A percentile compares a stretch with the other conserved stretches of the same genome.
Evolutionary conservation across 2,329 filamentous ascomycete genomes (phyloP).

Genomic region (Hysterium pulicare): DNA sequence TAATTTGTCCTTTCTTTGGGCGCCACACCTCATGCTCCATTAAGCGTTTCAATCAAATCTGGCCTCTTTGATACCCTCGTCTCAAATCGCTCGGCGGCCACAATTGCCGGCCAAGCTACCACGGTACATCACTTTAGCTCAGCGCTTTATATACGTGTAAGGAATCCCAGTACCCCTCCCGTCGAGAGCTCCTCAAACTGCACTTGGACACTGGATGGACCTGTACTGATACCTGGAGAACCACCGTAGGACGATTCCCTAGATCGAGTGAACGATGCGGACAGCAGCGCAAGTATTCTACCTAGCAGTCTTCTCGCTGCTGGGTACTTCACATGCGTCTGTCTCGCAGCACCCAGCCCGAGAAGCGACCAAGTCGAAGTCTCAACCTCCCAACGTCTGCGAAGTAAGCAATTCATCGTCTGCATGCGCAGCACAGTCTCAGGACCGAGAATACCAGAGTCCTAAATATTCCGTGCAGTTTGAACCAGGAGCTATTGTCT

Average conservation of each 20-base stretch:
- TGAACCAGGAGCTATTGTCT: conserved; percentile 82
- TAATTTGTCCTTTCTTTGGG: conserved; percentile 13
- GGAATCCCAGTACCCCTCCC: conserved; percentile 7
- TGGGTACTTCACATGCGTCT: conserved; percentile 47
- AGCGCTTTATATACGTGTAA: conserved; percentile 12
- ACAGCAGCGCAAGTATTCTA: conserved; percentile 56
- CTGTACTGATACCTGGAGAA: conserved; percentile 31
- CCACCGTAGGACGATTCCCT: conserved; percentile 14
- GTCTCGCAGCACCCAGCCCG: conserved; percentile 18
- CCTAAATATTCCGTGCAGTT: conserved; percentile 59
- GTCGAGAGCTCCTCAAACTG: conserved; percentile 6
- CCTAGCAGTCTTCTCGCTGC: conserved; percentile 59
- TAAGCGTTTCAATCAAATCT: conserved; percentile 31
- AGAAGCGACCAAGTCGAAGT: conserved; percentile 37
- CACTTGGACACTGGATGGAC: conserved; percentile 22
- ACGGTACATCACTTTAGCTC: not conserved
- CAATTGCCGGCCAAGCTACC: conserved; percentile 5
- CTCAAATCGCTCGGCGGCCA: conserved; percentile 17
- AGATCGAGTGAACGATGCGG: conserved; percentile 43
- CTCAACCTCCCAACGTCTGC: conserved; percentile 49
- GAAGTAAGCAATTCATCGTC: conserved; percentile 47
- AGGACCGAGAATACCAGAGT: conserved; percentile 22
- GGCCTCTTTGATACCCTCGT: conserved; percentile 34
- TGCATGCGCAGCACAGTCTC: conserved; percentile 10
- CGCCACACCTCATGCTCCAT: conserved; percentile 20